Evolutionary conservation across 192 early-diverging fungal genomes (phyloP).

Genomic region (Linnemannia schmuckeri): DNA sequence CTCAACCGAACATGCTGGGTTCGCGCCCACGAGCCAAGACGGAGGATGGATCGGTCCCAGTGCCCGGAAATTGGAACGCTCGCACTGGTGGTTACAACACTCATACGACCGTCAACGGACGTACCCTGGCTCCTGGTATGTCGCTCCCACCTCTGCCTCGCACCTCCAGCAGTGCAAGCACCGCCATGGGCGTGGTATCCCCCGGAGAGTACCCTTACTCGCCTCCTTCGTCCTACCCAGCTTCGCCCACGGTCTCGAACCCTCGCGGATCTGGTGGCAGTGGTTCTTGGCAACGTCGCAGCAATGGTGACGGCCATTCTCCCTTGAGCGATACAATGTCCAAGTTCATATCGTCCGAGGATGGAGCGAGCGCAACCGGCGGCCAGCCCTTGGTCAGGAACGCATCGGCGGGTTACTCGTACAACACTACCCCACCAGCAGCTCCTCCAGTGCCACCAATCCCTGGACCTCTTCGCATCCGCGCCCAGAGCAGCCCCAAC

Average conservation of each 20-base stretch:
- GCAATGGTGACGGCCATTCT: constrained; percentile 59
- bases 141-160: constrained; percentile 56
- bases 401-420: constrained; percentile 48
- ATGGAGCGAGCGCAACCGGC: background rate
- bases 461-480: constrained; percentile 58
- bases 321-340: constrained; percentile 63
- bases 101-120: constrained; percentile 15
- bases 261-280: constrained; percentile 55
- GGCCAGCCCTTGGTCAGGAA: constrained; percentile 46
- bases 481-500: constrained; percentile 71
- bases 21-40: constrained; percentile 45
- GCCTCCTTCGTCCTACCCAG: constrained; percentile 69
- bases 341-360: constrained; percentile 62
- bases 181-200: constrained; percentile 48
- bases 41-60: constrained; percentile 41
- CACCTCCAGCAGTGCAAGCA: constrained; percentile 42
- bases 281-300: constrained; percentile 52
- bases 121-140: constrained; percentile 32
- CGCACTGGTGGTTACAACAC: constrained; percentile 10
- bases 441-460: constrained; percentile 47
- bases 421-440: constrained; percentile 36
- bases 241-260: constrained; percentile 65
- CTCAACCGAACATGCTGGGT: constrained; percentile 29
- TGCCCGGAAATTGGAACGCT: constrained; percentile 42
- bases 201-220: constrained; percentile 60